A percentile compares a stretch with the other conserved stretches of the same genome.
Evolutionary conservation across 768 basidiomycete species (phyloP).

Genomic region (Arthromyces matolae): DNA sequence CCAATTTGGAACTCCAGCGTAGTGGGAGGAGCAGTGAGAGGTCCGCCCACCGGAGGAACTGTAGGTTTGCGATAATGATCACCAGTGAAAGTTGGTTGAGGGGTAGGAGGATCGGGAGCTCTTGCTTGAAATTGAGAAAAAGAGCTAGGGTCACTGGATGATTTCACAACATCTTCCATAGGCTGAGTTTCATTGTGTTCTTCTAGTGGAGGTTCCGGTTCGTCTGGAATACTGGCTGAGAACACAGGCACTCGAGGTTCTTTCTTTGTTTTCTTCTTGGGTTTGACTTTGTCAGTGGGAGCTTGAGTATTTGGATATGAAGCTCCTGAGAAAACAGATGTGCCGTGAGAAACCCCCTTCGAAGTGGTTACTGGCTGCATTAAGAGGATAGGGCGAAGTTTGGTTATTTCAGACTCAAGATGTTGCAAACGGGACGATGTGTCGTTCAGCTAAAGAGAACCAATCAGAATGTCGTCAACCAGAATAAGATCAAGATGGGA

Average conservation of each 20-base stretch:
- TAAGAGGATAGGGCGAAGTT: conserved; percentile 64
- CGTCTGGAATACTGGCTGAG: conserved; percentile 7
- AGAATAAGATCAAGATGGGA: conserved; percentile 26
- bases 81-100: conserved; percentile 16
- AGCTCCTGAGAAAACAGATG: conserved; percentile 21
- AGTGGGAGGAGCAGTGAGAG: conserved; percentile 17
- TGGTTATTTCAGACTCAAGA: conserved; percentile 62
- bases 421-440: conserved; percentile 47
- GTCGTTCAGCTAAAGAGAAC: conserved; percentile 48
- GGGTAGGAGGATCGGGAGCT: conserved; percentile 3
- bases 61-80: conserved; percentile 24
- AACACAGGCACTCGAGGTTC: conserved; percentile 14
- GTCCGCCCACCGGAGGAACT: conserved; percentile 12
- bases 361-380: conserved; percentile 48
- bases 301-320: conserved; percentile 23
- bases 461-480: neutral
- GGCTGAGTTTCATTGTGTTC: conserved; percentile 9
- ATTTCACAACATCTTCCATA: conserved; percentile 5
- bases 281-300: conserved; percentile 21
- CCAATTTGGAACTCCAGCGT: conserved; percentile 19
- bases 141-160: conserved; percentile 14
- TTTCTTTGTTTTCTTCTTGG: conserved; percentile 22
- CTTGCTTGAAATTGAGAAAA: conserved; percentile 21
- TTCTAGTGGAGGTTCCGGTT: conserved; percentile 9
- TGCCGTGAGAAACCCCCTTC: conserved; percentile 19